Base-by-base conservation (phyloP, 306 rosid species). In the Fagus sylvatica region DNA sequence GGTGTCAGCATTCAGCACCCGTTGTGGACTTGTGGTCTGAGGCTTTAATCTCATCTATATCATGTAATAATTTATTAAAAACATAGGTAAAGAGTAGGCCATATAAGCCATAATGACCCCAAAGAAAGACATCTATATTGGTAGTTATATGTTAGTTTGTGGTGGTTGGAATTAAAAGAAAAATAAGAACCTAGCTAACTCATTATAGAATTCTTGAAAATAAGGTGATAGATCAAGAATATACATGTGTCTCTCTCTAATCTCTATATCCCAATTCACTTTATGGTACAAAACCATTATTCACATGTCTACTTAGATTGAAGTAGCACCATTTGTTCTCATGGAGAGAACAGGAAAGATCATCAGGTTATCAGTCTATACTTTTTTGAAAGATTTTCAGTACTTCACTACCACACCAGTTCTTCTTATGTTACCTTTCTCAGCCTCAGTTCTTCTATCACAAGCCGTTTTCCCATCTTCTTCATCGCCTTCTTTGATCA, bases 381-480 rank as follows among this genome's bases (percentile, higher is more conserved):
- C 71, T 13, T 65, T 65, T 39, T 32, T 39, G 5, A 65, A 65
- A 65, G 49, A 65, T 17, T 39, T 65, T 39, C 49, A 65, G 49
- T 65, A 39, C 49, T 65, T 65, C 71, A 39, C 42, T 48, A 39
- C 71, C 48, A 65, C 71, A 30, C 30, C 71, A 1, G 71, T 39
- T 65, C 71, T 65, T 65, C 71, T 65, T 17, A 39, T 65, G 71
- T 43, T 65, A 37, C 71, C 71, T 65, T 65, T 65, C 71, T 65
- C 71, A 0, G 71, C 46, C 28, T 65, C 71, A 3, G 71, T 65
- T 39, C 71, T 65, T 13, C 49, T 65, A 17, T 65, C 71, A 39
- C 48, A 37, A 40, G 48, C 71, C 28, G 48, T 65, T 39, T 39
- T 65, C 15, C 48, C 32, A 7, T 37, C 71, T 65, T 32, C n/a